Evolutionary conservation across 805 yeast species (phyloP).

Genomic region (Torulaspora delbrueckii): DNA sequence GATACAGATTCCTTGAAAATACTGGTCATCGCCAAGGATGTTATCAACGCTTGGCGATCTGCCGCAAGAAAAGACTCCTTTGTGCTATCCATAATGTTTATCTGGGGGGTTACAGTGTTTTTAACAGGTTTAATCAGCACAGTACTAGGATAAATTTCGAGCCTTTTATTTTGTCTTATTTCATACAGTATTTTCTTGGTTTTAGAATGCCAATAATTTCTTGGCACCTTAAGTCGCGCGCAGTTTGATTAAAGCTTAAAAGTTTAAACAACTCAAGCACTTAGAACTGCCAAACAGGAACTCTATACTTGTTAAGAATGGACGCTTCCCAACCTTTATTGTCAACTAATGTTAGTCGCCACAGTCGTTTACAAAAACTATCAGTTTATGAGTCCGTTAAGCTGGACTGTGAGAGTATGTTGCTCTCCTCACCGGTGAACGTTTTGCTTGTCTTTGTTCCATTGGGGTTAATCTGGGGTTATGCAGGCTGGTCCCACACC

Average conservation of each 20-base stretch:
- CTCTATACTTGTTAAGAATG: background rate
- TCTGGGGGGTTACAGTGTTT: constrained; percentile 22
- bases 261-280: background rate
- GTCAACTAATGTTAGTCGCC: constrained; percentile 1
- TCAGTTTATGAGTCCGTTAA: constrained; percentile 20
- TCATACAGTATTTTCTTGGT: no score
- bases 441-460: constrained; percentile 81
- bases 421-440: constrained; percentile 67
- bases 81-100: constrained; percentile 14
- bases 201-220: background rate
- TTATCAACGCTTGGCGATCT: constrained; percentile 16
- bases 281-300: background rate
- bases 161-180: no score
- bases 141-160: background rate
- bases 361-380: constrained; percentile 1
- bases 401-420: constrained; percentile 28
- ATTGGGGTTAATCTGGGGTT: constrained; percentile 73
- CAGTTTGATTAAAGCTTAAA: background rate
- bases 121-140: constrained; percentile 14
- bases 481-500: constrained; percentile 48
- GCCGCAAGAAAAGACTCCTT: constrained; percentile 16
- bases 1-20: constrained; percentile 7
- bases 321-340: constrained; percentile 14
- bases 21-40: constrained; percentile 5
- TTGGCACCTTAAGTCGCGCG: background rate